Evolutionary conservation across 2,329 filamentous ascomycete genomes (phyloP).

Genomic region (Akanthomyces uredinophilus): DNA sequence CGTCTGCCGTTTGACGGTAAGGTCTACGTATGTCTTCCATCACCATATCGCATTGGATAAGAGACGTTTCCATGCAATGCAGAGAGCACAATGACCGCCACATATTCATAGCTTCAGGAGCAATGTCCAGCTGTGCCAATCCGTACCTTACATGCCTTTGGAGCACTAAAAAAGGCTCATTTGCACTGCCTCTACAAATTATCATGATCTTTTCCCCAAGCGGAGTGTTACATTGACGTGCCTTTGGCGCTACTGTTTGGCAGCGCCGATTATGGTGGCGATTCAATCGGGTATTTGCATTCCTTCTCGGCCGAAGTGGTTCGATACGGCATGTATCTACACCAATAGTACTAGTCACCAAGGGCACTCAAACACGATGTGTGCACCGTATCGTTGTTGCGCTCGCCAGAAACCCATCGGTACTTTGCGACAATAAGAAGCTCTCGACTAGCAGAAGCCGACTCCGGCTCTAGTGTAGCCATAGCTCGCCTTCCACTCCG

Average conservation of each 20-base stretch:
- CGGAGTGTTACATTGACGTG: background rate
- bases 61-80: constrained; percentile 16
- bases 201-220: background rate
- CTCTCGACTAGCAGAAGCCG: too few species aligned
- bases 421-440: too few species aligned
- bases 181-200: background rate
- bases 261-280: background rate
- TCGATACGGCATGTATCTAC: background rate
- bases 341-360: too few species aligned
- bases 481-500: too few species aligned
- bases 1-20: too few species aligned
- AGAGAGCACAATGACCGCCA: constrained; percentile 24
- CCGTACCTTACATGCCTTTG: constrained; percentile 24
- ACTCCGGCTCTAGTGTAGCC: too few species aligned
- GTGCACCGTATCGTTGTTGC: too few species aligned
- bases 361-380: too few species aligned
- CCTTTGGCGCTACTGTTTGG: background rate
- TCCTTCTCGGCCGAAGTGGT: background rate
- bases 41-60: too few species aligned
- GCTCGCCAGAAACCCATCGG: too few species aligned
- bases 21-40: too few species aligned
- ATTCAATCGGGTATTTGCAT: background rate
- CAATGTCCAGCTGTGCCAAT: constrained; percentile 23
- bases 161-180: constrained; percentile 22
- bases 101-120: constrained; percentile 26